Base-by-base conservation (phyloP, 192 early-diverging fungal genomes). In the Jimgerdemannia flammicorona region DNA sequence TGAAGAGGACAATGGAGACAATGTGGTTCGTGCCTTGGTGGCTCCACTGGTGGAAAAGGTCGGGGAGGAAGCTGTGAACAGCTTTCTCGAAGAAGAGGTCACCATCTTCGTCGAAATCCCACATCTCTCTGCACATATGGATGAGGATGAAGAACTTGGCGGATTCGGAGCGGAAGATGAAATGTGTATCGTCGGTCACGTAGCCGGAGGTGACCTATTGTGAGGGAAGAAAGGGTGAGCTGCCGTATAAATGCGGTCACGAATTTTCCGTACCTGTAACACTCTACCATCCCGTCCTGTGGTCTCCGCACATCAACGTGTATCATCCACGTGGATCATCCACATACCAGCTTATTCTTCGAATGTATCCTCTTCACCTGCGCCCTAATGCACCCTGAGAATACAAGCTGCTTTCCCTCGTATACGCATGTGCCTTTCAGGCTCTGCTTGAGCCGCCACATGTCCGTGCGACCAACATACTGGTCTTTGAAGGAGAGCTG, bases 71-170 rank as follows among this genome's bases (percentile, higher is more conserved):
- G 70, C 91, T 90, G 77, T 94, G 90, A 65, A 98, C 90, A 4
- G 91, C 93, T 80, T 95, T 96, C 81, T 97, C 97, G 84, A 94
- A 97, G 80, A 92, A 95, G 39, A 99, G 82, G 77, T 98, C 95
- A 6, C 97, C 96, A 77, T 99, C 97, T 75, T 98, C 97, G 70
- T 96, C 96, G 87, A 97, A 98, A 54, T 96, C 92, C 93, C 94
- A 97, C 96, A 98, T 99, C 84, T 99, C 97, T 66, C 89, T 89
- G 44, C 91, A 93, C 95, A 99, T 95, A 83, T 99, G 97, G 20
- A 99, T 90, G 79, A 97, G 95, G 17, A 99, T 89, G 78, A 95
- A 97, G 69, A 93, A 95, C 73, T 97, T 95, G 10, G 95, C 96
- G 0, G 96, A 95, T 74, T 95, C 95, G 14, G 97, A 98, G 17